Conservation (phyloP, 2,329 filamentous ascomycete genomes). For the Gliomastix tumulicola region DNA sequence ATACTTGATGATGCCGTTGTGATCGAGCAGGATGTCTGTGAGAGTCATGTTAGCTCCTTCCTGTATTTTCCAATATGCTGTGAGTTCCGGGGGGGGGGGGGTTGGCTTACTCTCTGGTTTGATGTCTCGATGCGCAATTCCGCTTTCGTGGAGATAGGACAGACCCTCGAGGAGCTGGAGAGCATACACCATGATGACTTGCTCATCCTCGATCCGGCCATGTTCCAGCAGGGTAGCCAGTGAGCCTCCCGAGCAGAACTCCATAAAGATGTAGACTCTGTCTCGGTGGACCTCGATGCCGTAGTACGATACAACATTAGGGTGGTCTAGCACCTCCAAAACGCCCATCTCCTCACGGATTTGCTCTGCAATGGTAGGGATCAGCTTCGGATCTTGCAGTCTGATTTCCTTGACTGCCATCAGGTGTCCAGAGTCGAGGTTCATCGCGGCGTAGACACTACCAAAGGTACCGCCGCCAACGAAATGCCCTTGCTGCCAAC, state of each 20-base stretch:
- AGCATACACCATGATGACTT: conserved; percentile 94
- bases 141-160: conserved; percentile 84
- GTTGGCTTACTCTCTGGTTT: conserved; percentile 93
- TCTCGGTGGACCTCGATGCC: conserved; percentile 97
- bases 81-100: too few relatives aligned
- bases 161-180: conserved; percentile 91
- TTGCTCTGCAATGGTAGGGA: conserved; percentile 87
- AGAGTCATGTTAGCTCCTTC: conserved; percentile 12
- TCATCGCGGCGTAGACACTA: conserved; percentile 95
- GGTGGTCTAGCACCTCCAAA: conserved; percentile 89
- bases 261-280: conserved; percentile 99
- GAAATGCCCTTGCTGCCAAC: conserved; percentile 98
- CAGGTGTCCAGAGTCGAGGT: conserved; percentile 87
- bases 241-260: conserved; percentile 94
- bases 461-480: conserved; percentile 96
- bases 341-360: conserved; percentile 98
- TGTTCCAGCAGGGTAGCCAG: conserved; percentile 86
- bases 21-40: conserved; percentile 85
- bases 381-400: conserved; percentile 90
- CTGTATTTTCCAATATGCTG: too few relatives aligned
- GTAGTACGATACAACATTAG: conserved; percentile 95
- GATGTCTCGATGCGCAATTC: conserved; percentile 93
- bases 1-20: conserved; percentile 98
- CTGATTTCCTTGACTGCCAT: conserved; percentile 99
- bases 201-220: conserved; percentile 94